Base-by-base conservation (phyloP, 2,329 filamentous ascomycete species). In the Hypoxylon sp. region DNA sequence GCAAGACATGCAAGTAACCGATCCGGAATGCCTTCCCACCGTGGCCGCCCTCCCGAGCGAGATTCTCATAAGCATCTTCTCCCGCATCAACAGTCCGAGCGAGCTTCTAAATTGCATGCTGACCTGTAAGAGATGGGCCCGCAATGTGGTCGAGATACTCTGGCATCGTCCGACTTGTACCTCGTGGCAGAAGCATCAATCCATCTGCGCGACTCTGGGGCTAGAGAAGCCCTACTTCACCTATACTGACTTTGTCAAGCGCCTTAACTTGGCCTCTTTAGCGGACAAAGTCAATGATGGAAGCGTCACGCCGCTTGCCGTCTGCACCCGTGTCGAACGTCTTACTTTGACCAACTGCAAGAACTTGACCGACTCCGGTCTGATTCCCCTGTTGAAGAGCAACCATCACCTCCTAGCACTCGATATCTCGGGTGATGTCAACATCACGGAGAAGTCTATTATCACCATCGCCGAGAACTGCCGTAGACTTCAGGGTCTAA, bases 161-260 rank as follows among this genome's bases (percentile, higher is more conserved):
- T 99, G 94, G 94, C 92, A 97, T 71, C 83, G 94, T 27, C 94
- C 94, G 1, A 86, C 90, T 19, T 97, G 94, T 75, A 91, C 88
- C 65, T 90, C 86, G 63, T 97, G 91, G 89, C 73, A 79, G 8
- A 91, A 91, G 67, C 84, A 97, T 64, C 78, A 85, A 64, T 87
- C 78, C 60, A 94, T 99, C 61, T 92, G 91, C 67, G 79, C 81
- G 50, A 92, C 93, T 1, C 83, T 97, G 25, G 81, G 83, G 34
- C 79, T 86, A 19, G 75, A 82, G 23, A 75, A 86, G n/a, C 88
- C 90, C 61, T 93, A 89, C 72, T 99, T 97, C 70, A 82, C 86
- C 61, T 99, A 99, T 71, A 83, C 87, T 60, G 88, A 93, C 59
- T 89, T 97, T 63, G 89, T 99, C 73, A 93, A 92, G 75, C 84